Conservation (phyloP, 192 early-diverging fungal species). For the Umbelopsis sp. region DNA sequence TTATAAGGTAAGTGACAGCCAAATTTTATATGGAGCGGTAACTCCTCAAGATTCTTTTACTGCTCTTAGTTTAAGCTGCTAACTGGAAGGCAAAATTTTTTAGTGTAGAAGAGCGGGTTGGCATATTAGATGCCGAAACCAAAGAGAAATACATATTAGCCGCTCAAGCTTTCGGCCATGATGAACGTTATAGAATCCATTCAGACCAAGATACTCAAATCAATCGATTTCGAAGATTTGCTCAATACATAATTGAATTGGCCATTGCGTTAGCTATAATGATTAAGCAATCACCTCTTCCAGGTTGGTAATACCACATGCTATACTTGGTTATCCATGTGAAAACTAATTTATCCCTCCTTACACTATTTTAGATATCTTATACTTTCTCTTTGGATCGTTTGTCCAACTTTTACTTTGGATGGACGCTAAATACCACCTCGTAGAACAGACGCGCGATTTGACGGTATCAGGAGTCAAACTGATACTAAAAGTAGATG, state of each 20-base stretch:
- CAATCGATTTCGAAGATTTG: slow-evolving; percentile 28
- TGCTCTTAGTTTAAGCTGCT: too few relatives aligned
- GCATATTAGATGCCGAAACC: slow-evolving; percentile 21
- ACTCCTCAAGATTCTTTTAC: too few relatives aligned
- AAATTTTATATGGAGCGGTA: too few relatives aligned
- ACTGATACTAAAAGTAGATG: slow-evolving; percentile 48
- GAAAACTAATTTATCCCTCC: not conserved
- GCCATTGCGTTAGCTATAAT: slow-evolving; percentile 49
- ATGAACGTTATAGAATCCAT: not conserved
- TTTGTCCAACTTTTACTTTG: slow-evolving; percentile 38
- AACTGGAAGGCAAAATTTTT: too few relatives aligned
- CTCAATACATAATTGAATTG: slow-evolving; percentile 43
- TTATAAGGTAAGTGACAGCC: slow-evolving; percentile 19
- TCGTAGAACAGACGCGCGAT: slow-evolving; percentile 51
- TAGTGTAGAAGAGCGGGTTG: slow-evolving; percentile 32
- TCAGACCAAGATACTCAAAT: slow-evolving; percentile 18
- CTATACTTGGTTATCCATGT: not conserved
- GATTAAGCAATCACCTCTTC: slow-evolving; percentile 59
- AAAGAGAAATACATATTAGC: slow-evolving; percentile 5
- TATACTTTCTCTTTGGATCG: slow-evolving; percentile 34
- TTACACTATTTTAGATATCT: slow-evolving; percentile 1
- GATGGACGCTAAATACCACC: slow-evolving; percentile 48
- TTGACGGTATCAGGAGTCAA: slow-evolving; percentile 48
- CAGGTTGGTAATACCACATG: slow-evolving; percentile 27
- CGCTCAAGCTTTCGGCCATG: not conserved